Evolutionary conservation across 2,329 filamentous ascomycete species (phyloP).

Genomic region (Lojkania enalia): DNA sequence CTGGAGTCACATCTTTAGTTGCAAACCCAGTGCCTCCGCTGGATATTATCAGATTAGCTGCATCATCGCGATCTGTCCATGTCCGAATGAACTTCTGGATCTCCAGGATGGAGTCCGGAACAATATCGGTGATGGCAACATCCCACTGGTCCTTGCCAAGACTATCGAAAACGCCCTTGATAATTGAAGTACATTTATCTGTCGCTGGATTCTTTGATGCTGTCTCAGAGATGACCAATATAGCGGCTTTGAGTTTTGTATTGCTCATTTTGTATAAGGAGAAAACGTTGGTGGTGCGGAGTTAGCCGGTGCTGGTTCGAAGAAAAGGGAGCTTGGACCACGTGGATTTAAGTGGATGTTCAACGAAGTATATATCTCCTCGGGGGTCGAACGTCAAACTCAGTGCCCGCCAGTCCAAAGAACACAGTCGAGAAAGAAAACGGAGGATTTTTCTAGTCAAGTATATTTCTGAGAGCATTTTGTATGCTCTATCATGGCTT

Average conservation of each 20-base stretch:
- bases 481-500: too few species aligned
- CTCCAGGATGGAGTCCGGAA: constrained; percentile 72
- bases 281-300: constrained; percentile 6
- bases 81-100: constrained; percentile 74
- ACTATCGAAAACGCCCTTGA: constrained; percentile 69
- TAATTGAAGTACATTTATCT: constrained; percentile 70
- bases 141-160: constrained; percentile 74
- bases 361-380: too few species aligned
- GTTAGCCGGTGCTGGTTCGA: constrained; percentile 17
- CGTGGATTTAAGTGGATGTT: not conserved
- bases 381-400: too few species aligned
- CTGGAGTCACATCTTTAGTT: constrained; percentile 80
- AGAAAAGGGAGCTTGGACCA: constrained; percentile 8
- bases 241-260: constrained; percentile 66
- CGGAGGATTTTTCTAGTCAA: too few species aligned
- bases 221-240: constrained; percentile 90
- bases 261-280: constrained; percentile 33
- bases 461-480: too few species aligned
- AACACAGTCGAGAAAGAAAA: too few species aligned
- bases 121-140: constrained; percentile 70
- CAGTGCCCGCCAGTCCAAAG: too few species aligned
- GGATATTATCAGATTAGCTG: constrained; percentile 77
- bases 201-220: constrained; percentile 77
- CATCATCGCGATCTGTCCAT: constrained; percentile 69
- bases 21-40: constrained; percentile 96